A percentile compares a stretch with the other conserved stretches of the same genome.
Conservation (phyloP, 257 asterid genomes). For the Ehretia macrophylla region DNA sequence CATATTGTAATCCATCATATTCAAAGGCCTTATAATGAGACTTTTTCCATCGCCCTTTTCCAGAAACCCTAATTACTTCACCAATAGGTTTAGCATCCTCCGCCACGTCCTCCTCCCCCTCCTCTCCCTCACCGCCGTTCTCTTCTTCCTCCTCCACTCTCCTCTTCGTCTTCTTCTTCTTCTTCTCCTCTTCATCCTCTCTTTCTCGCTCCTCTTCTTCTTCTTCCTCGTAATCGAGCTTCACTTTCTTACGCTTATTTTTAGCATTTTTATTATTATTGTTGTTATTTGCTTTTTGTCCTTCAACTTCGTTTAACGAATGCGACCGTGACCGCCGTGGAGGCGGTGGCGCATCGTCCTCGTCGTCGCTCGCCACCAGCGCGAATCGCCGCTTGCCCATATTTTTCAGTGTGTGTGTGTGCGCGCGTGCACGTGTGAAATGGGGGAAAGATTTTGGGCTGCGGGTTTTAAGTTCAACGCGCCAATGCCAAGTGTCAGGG, state of each 20-base stretch:
- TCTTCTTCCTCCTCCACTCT: slow-evolving; percentile 8
- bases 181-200: slow-evolving; percentile 24
- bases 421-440: neutral
- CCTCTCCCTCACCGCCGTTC: slow-evolving; percentile 1
- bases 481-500: slow-evolving; percentile 1
- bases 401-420: neutral
- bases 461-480: neutral
- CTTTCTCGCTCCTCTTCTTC: slow-evolving; percentile 14
- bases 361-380: slow-evolving; percentile 59
- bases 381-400: slow-evolving; percentile 60
- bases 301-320: slow-evolving; percentile 15
- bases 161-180: slow-evolving; percentile 25
- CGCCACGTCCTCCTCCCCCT: slow-evolving; percentile 29
- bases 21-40: slow-evolving; percentile 52
- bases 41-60: slow-evolving; percentile 56
- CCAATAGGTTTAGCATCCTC: slow-evolving; percentile 72
- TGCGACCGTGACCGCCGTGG: slow-evolving; percentile 21
- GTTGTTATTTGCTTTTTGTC: slow-evolving; percentile 15
- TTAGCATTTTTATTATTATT: neutral
- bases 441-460: neutral
- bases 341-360: slow-evolving; percentile 28
- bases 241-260: slow-evolving; percentile 33
- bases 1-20: slow-evolving; percentile 64
- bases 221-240: slow-evolving; percentile 33
- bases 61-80: slow-evolving; percentile 56